Conservation (phyloP, 2,329 filamentous ascomycete genomes). For the Verticillium longisporum region DNA sequence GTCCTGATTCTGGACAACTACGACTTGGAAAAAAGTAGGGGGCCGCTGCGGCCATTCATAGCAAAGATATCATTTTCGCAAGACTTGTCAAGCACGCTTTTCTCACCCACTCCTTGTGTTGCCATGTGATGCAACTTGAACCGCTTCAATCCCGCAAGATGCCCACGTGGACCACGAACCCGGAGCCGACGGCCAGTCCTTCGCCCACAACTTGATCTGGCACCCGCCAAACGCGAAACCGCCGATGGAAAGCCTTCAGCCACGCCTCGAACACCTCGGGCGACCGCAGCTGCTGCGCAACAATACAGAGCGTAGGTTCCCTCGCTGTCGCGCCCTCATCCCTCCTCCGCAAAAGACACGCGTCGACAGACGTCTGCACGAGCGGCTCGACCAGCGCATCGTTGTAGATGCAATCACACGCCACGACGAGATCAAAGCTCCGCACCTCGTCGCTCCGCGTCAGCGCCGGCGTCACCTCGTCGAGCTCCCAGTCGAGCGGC, state of each 20-base stretch:
- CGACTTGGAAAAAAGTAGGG: neutral
- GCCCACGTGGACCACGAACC: constrained; percentile 79
- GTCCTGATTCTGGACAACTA: neutral
- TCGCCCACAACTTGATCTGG: constrained; percentile 54
- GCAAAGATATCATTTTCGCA: neutral
- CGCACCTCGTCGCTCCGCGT: constrained; percentile 23
- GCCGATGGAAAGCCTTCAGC: constrained; percentile 58
- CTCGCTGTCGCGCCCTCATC: constrained; percentile 7
- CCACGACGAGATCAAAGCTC: constrained; percentile 68
- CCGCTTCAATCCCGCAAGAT: constrained; percentile 38
- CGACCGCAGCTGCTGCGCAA: constrained; percentile 84
- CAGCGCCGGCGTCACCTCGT: constrained; percentile 40
- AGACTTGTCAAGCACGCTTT: neutral
- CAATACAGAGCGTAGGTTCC: constrained; percentile 62
- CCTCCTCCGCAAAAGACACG: constrained; percentile 52
- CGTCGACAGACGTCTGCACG: constrained; percentile 72
- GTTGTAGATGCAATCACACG: constrained; percentile 95
- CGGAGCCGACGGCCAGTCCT: constrained; percentile 55
- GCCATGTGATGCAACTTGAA: neutral
- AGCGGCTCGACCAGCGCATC: constrained; percentile 76
- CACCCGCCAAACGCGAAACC: constrained; percentile 72
- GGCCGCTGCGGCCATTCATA: neutral
- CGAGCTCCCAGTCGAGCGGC: constrained; percentile 77
- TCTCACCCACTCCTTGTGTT: neutral
- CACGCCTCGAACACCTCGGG: constrained; percentile 80